Percentiles rank a stretch among this genome's conserved stretches.
Conservation (phyloP, 2,329 filamentous ascomycete species). For the Calonectria pseudoreteaudii region DNA sequence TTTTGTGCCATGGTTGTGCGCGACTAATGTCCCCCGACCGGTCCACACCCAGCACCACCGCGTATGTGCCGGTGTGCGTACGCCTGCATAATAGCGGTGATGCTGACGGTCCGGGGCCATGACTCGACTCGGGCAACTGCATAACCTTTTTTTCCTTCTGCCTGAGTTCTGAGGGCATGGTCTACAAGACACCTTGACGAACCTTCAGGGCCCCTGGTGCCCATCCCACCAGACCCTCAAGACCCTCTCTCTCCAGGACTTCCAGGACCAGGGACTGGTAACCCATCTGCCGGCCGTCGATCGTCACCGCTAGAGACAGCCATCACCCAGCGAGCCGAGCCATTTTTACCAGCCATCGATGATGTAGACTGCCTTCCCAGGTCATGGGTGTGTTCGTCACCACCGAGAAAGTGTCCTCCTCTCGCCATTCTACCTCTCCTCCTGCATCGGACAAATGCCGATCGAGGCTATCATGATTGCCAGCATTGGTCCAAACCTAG, state of each 20-base stretch:
- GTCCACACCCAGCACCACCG: constrained; percentile 17
- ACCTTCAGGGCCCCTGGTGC: constrained; percentile 20
- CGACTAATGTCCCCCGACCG: constrained; percentile 1
- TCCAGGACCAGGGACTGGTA: constrained; percentile 20
- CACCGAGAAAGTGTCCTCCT: constrained; percentile 25
- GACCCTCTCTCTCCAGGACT: constrained; percentile 16
- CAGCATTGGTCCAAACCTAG: constrained; percentile 12
- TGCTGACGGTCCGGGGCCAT: constrained; percentile 22
- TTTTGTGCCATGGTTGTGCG: constrained; percentile 9
- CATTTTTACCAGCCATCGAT: constrained; percentile 17
- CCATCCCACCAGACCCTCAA: constrained; percentile 3
- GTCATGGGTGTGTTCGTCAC: constrained; percentile 30
- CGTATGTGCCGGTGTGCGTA: constrained; percentile 11
- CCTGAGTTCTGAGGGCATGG: constrained; percentile 26
- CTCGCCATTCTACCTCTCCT: constrained; percentile 17
- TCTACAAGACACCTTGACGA: constrained; percentile 12
- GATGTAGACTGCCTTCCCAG: constrained; percentile 17
- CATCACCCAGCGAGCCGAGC: constrained; percentile 24
- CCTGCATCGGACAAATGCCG: constrained; percentile 26
- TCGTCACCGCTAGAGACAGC: constrained; percentile 33
- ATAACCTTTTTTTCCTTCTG: constrained; percentile 28
- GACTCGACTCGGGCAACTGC: constrained; percentile 27
- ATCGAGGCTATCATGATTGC: constrained; percentile 9
- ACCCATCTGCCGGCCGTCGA: constrained; percentile 36
- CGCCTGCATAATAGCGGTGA: constrained; percentile 29